phyloP scores from a whole-genome alignment of 108 stramenopile species.

The Cyclotella distinguenda region DNA sequence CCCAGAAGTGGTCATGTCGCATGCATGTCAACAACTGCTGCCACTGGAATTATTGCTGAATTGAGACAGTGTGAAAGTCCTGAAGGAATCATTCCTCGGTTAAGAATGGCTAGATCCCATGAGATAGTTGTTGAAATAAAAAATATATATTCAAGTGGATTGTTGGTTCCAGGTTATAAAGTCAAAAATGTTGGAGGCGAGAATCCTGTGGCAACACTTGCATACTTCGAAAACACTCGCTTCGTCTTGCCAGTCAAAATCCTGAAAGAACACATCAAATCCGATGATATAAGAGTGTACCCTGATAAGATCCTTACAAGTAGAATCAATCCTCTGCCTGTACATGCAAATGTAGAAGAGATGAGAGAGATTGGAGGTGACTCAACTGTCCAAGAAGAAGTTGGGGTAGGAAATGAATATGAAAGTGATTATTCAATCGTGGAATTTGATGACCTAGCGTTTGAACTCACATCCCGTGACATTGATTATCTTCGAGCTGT shows the following conservation, averaged over 20 bases:
- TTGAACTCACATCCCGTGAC: not conserved
- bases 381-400: too few relatives aligned
- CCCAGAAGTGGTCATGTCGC: constrained; percentile 27
- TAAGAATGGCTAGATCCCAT: not conserved
- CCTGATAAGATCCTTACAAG: not conserved
- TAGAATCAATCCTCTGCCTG: not conserved
- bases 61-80: constrained; percentile 2
- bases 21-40: constrained; percentile 38
- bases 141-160: constrained; percentile 6
- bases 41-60: constrained; percentile 19
- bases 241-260: constrained; percentile 26
- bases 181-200: not conserved
- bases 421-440: too few relatives aligned
- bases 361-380: too few relatives aligned
- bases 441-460: too few relatives aligned
- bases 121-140: constrained; percentile 2
- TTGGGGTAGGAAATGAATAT: too few relatives aligned
- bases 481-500: not conserved
- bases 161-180: constrained; percentile 4
- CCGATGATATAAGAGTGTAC: not conserved
- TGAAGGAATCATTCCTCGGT: not conserved
- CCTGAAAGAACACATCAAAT: constrained; percentile 31
- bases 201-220: constrained; percentile 9
- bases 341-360: not conserved
- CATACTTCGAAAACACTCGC: constrained; percentile 2